Base-by-base conservation (phyloP, 768 basidiomycete genomes). In the Trametes cubensis region DNA sequence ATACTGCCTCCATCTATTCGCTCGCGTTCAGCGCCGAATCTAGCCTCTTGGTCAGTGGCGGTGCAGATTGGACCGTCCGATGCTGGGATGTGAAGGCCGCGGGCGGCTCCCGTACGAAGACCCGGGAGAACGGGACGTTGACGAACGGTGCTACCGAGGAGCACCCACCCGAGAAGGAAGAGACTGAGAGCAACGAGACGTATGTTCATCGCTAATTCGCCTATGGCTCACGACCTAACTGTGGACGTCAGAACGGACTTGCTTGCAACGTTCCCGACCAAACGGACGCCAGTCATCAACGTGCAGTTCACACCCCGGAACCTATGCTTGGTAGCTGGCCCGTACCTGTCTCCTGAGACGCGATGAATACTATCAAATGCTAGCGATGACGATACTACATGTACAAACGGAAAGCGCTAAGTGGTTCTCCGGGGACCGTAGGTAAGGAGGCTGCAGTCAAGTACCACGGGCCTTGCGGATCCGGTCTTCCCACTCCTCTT, bases 291-390 rank as follows among this genome's bases (percentile, higher is more conserved):
- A 1, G 84, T 98, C 66, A 85, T 86, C 25, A 90, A 95, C 69
- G 88, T 95, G 11, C 93, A 97, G 67, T 97, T 98, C 70, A 98
- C 97, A 10, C 86, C 94, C 28, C 85, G 96, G 15, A 99, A 99
- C 74, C 81, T 99, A 38, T 95, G 94, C 74, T 77, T 98, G 58
- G 92, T 90, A 47, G 89, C 90, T 18, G 96, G 96, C 6, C 81
- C 80, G 45, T 89, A 87, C 71, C 76, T 86, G 44, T 77, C 88
- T 21, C 80, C 85, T 0, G 89, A 89, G 60, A 72, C 77, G 54
- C 78, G 83, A 73, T 85, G 69, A 66, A 54, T 59, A 38, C 45
- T 30, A 52, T 50, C 25, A 39, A 44, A 39, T 42, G 14, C 20
- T 5, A 26, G 15, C 17, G 25, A 46, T 39, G 26, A n/a, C 21